Evolutionary conservation across 805 yeast genomes (phyloP), one percentile per base, ranked within the genome.

Genomic region (Saturnispora quitensis): DNA sequence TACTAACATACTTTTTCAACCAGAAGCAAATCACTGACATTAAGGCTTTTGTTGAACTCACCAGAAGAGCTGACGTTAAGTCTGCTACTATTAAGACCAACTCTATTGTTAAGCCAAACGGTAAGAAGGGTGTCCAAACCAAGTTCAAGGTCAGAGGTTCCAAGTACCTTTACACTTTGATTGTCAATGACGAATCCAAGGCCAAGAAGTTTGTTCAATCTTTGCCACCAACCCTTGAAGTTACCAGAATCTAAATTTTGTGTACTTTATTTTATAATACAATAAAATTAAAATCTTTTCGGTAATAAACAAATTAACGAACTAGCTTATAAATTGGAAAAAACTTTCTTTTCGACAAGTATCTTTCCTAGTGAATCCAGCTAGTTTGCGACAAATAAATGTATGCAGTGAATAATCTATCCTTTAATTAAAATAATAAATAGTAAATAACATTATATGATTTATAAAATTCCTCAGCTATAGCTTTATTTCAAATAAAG

Each of bases 91-190:
- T 93, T 81, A 93, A 93, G 85, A 82, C 84, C 78, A 89, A 89
- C 89, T 74, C 80, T 72, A 84, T 85, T 76, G 66, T 84, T 69
- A 83, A 82, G 78, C 79, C 85, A 65, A 76, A 77, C 73, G 95
- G 93, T 74, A 85, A 85, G 80, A 77, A 78, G 64, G 79, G 80
- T 83, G 85, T 86, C 78, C 93, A 86, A 78, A 89, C 97, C 80
- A 93, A 93, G 79, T 93, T 93, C 90, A 93, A 93, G 87, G 88
- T 93, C 70, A 89, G 98, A 83, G 97, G 97, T 75, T 69, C 96
- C 61, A 89, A 80, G 74, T 74, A 86, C 81, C 83, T 89, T 71
- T 93, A 93, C 87, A 93, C 99, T 66, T 81, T 91, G 75, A 86
- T 86, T 65, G 91, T 93, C 69, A 82, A 86, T 79, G 98, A 93